phyloP scores from a whole-genome alignment of 1,139 yeast species.

The Trichomonascaceae sp. region DNA sequence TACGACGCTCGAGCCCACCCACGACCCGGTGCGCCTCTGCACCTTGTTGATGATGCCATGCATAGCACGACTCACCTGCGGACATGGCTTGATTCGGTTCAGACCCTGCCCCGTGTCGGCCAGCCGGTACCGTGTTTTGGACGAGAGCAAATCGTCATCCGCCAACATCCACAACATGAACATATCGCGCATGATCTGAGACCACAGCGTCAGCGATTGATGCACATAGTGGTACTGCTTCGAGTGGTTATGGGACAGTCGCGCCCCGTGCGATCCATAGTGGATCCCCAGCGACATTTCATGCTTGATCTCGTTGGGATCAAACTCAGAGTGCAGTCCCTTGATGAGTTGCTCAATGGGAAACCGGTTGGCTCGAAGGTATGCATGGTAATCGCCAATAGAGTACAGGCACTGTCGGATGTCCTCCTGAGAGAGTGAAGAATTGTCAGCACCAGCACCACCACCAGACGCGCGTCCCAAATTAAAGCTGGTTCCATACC shows the following conservation, averaged over 20 bases:
- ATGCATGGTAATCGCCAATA: slow-evolving; percentile 61
- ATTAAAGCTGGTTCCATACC: neutral
- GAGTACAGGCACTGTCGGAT: slow-evolving; percentile 56
- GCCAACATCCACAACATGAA: slow-evolving; percentile 60
- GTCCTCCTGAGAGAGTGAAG: slow-evolving; percentile 33
- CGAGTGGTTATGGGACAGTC: slow-evolving; percentile 55
- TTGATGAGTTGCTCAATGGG: slow-evolving; percentile 50
- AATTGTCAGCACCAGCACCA: neutral
- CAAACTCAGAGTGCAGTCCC: slow-evolving; percentile 37
- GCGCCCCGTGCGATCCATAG: slow-evolving; percentile 50
- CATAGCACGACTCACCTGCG: slow-evolving; percentile 53
- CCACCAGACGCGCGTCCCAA: too few relatives aligned
- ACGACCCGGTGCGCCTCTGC: slow-evolving; percentile 43
- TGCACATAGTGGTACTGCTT: slow-evolving; percentile 57
- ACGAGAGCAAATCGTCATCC: slow-evolving; percentile 45
- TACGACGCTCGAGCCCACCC: slow-evolving; percentile 69
- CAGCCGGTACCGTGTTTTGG: slow-evolving; percentile 36
- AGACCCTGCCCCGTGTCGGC: slow-evolving; percentile 71
- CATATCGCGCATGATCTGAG: slow-evolving; percentile 60
- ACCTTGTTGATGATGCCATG: slow-evolving; percentile 48
- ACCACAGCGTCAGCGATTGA: slow-evolving; percentile 61
- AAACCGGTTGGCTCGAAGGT: slow-evolving; percentile 49
- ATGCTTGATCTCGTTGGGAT: slow-evolving; percentile 28
- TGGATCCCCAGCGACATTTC: slow-evolving; percentile 45
- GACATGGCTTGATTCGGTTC: slow-evolving; percentile 59